A percentile compares a stretch with the other conserved stretches of the same genome.
Conservation (phyloP, 2,329 filamentous ascomycete genomes). For the Exophiala dermatitidis region DNA sequence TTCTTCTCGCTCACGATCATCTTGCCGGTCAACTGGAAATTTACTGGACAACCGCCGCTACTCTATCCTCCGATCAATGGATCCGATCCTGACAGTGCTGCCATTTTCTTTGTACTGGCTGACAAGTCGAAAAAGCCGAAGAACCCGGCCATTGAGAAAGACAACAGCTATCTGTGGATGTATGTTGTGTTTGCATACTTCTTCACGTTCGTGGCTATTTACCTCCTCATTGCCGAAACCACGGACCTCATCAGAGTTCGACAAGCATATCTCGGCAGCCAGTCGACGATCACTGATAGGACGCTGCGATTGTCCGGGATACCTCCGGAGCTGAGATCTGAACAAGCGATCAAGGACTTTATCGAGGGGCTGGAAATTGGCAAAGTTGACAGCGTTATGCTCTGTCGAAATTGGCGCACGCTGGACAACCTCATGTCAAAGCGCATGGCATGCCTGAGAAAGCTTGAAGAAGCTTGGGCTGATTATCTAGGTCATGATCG, state of each 20-base stretch:
- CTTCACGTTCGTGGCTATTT: conserved; percentile 75
- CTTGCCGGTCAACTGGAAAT: conserved; percentile 74
- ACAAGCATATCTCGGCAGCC: conserved; percentile 85
- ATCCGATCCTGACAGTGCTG: conserved; percentile 10
- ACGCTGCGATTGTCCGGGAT: conserved; percentile 90
- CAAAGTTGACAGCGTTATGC: conserved; percentile 75
- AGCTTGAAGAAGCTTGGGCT: conserved; percentile 78
- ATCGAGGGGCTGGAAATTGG: conserved; percentile 85
- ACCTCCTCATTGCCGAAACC: conserved; percentile 76
- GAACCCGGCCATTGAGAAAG: conserved; percentile 30
- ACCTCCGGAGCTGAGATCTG: conserved; percentile 67
- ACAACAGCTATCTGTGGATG: conserved; percentile 68
- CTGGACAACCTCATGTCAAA: conserved; percentile 67
- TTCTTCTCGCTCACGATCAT: conserved; percentile 76
- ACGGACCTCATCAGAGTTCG: conserved; percentile 75
- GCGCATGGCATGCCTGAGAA: conserved; percentile 58
- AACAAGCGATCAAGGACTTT: conserved; percentile 75
- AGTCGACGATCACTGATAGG: conserved; percentile 91
- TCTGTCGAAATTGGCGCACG: conserved; percentile 80
- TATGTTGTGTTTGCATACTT: conserved; percentile 93
- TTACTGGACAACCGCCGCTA: conserved; percentile 39
- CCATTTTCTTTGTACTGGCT: conserved; percentile 21
- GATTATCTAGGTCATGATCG: conserved; percentile 53
- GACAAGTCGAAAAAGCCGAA: conserved; percentile 28
- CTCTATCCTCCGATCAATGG: conserved; percentile 20